phyloP scores from a whole-genome alignment of 179 eudicot genomes.

The Vitellaria paradoxa region DNA sequence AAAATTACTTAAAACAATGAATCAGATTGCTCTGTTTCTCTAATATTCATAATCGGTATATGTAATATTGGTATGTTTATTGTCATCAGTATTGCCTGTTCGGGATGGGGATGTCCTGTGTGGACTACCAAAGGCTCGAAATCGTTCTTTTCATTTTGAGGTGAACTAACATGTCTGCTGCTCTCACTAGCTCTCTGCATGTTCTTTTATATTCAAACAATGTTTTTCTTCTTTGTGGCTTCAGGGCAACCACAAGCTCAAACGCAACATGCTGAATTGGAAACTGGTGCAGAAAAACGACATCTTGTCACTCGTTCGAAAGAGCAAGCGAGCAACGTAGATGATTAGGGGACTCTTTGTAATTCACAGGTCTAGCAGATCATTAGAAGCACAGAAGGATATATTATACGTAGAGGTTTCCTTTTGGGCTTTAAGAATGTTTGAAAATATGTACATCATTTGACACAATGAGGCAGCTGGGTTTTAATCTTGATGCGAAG shows the following conservation, averaged over 20 bases:
- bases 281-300: conserved; percentile 40
- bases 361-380: not conserved
- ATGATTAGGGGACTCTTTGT: not conserved
- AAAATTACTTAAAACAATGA: not conserved
- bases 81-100: conserved; percentile 25
- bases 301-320: conserved; percentile 27
- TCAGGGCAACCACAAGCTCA: conserved; percentile 38
- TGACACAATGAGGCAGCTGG: not conserved
- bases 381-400: not conserved
- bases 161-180: conserved; percentile 1
- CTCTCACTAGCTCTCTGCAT: not conserved
- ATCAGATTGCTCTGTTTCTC: not conserved
- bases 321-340: conserved; percentile 25
- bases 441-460: not conserved
- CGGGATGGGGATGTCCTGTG: conserved; percentile 6
- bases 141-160: conserved; percentile 27
- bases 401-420: too few relatives aligned
- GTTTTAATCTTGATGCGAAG: not conserved
- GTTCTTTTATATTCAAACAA: not conserved
- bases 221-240: not conserved
- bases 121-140: conserved; percentile 17
- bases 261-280: conserved; percentile 38
- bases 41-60: not conserved
- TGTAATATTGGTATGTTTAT: too few relatives aligned
- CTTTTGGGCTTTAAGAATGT: not conserved